phyloP scores from a whole-genome alignment of 2,329 filamentous ascomycete genomes.

The Botryotinia narcissicola region DNA sequence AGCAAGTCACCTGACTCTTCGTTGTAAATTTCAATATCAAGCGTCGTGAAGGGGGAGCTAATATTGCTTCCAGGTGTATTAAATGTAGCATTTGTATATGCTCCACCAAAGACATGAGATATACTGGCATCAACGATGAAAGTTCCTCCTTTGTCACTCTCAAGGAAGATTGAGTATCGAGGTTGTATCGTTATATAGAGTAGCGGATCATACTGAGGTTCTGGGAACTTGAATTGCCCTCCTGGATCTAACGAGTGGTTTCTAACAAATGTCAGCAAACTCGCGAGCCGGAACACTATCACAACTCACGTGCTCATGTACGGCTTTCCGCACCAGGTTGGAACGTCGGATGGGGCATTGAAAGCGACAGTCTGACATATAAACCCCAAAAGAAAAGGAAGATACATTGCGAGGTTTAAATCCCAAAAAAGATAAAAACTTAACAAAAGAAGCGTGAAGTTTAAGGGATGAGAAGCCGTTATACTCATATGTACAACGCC shows the following conservation, averaged over 20 bases:
- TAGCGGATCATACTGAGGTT: slow-evolving; percentile 39
- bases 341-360: slow-evolving; percentile 30
- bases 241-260: slow-evolving; percentile 49
- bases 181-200: slow-evolving; percentile 47
- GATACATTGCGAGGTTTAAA: background rate
- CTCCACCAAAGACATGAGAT: slow-evolving; percentile 41
- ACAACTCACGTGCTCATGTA: slow-evolving; percentile 42
- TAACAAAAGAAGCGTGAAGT: background rate
- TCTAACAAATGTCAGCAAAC: slow-evolving; percentile 32
- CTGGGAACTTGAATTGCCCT: slow-evolving; percentile 46
- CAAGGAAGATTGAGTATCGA: slow-evolving; percentile 48
- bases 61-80: slow-evolving; percentile 23
- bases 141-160: slow-evolving; percentile 41
- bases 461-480: background rate
- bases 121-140: slow-evolving; percentile 46
- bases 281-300: background rate
- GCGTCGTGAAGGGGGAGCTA: slow-evolving; percentile 24
- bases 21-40: slow-evolving; percentile 36
- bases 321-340: slow-evolving; percentile 46
- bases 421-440: background rate
- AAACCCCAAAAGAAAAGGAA: background rate
- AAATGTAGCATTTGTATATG: slow-evolving; percentile 34
- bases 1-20: slow-evolving; percentile 33
- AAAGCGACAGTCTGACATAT: slow-evolving; percentile 22
- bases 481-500: background rate